These are phyloP conservation scores for Fusarium nodosum DNA, from an alignment of 2,329 filamentous ascomycete genomes.

Conservation along the genomic window DNA sequence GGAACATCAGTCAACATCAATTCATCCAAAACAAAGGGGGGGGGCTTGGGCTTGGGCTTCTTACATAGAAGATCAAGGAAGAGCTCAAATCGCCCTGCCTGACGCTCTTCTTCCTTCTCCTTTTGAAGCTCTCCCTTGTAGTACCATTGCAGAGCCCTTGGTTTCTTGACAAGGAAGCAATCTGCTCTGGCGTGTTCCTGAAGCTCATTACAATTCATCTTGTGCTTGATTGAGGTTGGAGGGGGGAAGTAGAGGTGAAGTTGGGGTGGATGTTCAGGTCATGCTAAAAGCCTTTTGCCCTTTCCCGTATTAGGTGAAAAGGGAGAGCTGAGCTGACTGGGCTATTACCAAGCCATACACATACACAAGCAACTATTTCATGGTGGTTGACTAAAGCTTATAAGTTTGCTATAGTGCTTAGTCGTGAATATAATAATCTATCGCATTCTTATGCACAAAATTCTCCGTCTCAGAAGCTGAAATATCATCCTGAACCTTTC, in stretches of 20 bases:
- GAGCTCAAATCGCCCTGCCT: slow-evolving; percentile 63
- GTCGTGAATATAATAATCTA: background rate
- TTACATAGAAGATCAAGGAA: slow-evolving; percentile 64
- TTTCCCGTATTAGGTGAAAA: slow-evolving; percentile 18
- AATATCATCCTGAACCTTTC: background rate
- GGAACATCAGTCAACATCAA: slow-evolving; percentile 1
- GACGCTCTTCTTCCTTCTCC: slow-evolving; percentile 59
- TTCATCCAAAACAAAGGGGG: background rate
- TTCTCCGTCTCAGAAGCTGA: background rate
- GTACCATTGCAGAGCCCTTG: slow-evolving; percentile 62
- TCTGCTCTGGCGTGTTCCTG: slow-evolving; percentile 51
- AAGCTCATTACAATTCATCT: slow-evolving; percentile 57
- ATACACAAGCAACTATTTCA: slow-evolving; percentile 25
- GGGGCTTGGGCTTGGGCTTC: slow-evolving; percentile 9
- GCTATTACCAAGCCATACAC: slow-evolving; percentile 43
- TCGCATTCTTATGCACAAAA: background rate
- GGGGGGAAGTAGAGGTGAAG: background rate
- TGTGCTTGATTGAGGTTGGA: slow-evolving; percentile 17
- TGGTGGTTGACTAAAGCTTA: slow-evolving; percentile 16
- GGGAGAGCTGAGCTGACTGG: slow-evolving; percentile 45
- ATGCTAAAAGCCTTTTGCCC: slow-evolving; percentile 12
- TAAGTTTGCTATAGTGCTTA: background rate
- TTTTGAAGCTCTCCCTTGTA: slow-evolving; percentile 59
- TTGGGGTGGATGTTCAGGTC: slow-evolving; percentile 11
- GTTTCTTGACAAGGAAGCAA: slow-evolving; percentile 55